phyloP scores from a whole-genome alignment of 2,329 filamentous ascomycete species.

The Alternaria angustiovoidea region DNA sequence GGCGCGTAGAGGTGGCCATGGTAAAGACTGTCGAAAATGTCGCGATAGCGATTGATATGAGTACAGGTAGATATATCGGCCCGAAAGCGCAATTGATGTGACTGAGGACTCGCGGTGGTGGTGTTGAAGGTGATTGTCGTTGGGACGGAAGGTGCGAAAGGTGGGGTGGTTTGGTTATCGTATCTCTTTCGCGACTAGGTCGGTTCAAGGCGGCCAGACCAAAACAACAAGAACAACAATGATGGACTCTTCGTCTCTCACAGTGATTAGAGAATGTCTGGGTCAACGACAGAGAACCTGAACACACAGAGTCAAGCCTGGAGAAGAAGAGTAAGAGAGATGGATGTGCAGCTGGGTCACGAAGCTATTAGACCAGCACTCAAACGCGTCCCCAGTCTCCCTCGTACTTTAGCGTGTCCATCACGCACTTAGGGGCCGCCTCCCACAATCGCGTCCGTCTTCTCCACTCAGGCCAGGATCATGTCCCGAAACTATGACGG shows the following conservation, averaged over 20 bases:
- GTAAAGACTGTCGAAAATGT: slow-evolving; percentile 14
- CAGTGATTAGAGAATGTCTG: background rate
- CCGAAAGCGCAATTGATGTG: slow-evolving; percentile 5
- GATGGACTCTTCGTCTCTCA: background rate
- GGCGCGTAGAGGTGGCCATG: slow-evolving; percentile 63
- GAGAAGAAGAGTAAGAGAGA: slow-evolving; percentile 19
- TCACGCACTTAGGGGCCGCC: slow-evolving; percentile 23
- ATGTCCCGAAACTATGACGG: slow-evolving; percentile 8
- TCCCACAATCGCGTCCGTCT: slow-evolving; percentile 29
- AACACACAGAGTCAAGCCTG: background rate
- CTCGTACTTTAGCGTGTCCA: slow-evolving; percentile 33
- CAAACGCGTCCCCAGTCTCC: slow-evolving; percentile 31
- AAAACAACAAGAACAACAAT: background rate
- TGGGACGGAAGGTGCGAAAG: slow-evolving; percentile 9
- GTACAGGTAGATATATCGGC: background rate
- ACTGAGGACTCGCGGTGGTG: slow-evolving; percentile 1
- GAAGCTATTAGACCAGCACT: slow-evolving; percentile 23
- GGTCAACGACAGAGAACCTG: background rate
- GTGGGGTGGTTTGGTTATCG: slow-evolving; percentile 21
- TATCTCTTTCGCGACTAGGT: slow-evolving; percentile 18
- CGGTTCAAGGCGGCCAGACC: slow-evolving; percentile 5
- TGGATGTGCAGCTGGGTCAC: slow-evolving; percentile 19
- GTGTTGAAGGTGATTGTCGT: slow-evolving; percentile 13
- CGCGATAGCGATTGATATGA: slow-evolving; percentile 2
- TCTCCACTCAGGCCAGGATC: slow-evolving; percentile 25